Conservation (phyloP, 1,284 basidiomycete genomes). For the Stereum hirsutum region DNA sequence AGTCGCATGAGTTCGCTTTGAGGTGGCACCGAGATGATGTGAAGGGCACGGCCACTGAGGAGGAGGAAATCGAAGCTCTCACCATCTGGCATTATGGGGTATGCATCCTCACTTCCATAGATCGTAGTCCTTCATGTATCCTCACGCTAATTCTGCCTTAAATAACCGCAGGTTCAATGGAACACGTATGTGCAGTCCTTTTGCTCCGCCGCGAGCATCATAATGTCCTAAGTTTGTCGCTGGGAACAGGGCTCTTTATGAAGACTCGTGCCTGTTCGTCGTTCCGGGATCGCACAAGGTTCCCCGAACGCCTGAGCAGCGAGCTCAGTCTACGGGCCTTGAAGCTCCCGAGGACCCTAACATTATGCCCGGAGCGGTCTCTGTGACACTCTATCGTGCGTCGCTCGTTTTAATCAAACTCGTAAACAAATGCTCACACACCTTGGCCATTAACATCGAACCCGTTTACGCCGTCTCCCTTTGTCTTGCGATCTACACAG, state of each 20-base stretch:
- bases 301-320: constrained; percentile 53
- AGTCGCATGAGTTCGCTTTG: constrained; percentile 58
- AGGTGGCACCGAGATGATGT: constrained; percentile 84
- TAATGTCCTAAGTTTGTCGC: neutral
- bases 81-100: constrained; percentile 61
- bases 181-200: constrained; percentile 48
- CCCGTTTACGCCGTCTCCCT: too few relatives aligned
- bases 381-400: constrained; percentile 51
- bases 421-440: too few relatives aligned
- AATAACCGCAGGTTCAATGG: constrained; percentile 88
- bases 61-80: constrained; percentile 57
- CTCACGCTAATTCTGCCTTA: too few relatives aligned
- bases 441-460: too few relatives aligned
- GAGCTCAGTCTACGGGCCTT: constrained; percentile 42
- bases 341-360: constrained; percentile 49
- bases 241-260: constrained; percentile 53
- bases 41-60: constrained; percentile 46
- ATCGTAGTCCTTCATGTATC: too few relatives aligned
- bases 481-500: too few relatives aligned
- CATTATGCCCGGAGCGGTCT: constrained; percentile 62
- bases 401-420: too few relatives aligned
- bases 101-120: too few relatives aligned
- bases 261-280: constrained; percentile 67
- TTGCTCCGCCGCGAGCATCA: too few relatives aligned
- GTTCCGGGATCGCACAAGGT: constrained; percentile 63